Conservation (phyloP, 805 yeast species). For the Diddensiella caesifluorescens region DNA sequence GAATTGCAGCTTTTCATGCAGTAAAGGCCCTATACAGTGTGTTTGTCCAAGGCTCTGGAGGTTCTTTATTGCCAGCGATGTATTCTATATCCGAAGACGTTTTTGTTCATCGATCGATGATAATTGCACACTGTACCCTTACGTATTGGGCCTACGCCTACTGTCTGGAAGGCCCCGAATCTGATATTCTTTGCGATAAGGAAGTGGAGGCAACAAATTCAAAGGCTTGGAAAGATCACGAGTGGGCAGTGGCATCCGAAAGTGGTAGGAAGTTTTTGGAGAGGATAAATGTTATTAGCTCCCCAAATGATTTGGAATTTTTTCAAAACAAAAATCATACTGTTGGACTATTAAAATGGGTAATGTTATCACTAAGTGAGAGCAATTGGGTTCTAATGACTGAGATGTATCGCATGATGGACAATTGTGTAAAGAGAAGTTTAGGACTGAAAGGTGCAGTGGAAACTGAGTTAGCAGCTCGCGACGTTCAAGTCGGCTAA, state of each 20-base stretch:
- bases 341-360: conserved; percentile 44
- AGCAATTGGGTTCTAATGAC: conserved; percentile 49
- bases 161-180: conserved; percentile 29
- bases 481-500: conserved; percentile 7
- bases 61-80: conserved; percentile 4
- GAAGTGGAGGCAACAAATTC: neutral
- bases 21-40: conserved; percentile 54
- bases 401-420: conserved; percentile 50
- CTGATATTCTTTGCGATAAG: conserved; percentile 16
- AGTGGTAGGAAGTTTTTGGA: conserved; percentile 46
- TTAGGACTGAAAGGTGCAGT: conserved; percentile 37
- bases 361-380: conserved; percentile 10
- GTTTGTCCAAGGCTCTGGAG: conserved; percentile 39
- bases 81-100: conserved; percentile 20
- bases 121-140: conserved; percentile 25
- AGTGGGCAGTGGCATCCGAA: conserved; percentile 36
- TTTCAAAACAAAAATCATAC: conserved; percentile 43
- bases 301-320: conserved; percentile 13
- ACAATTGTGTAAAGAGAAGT: conserved; percentile 51
- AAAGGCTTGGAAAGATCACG: conserved; percentile 19
- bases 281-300: conserved; percentile 27
- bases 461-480: conserved; percentile 9
- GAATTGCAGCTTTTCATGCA: conserved; percentile 49
- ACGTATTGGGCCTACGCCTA: conserved; percentile 30
- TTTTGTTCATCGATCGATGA: conserved; percentile 23